These are phyloP conservation scores for Brassica carinata DNA, from an alignment of 345 rosid genomes.

Conservation along the genomic window DNA sequence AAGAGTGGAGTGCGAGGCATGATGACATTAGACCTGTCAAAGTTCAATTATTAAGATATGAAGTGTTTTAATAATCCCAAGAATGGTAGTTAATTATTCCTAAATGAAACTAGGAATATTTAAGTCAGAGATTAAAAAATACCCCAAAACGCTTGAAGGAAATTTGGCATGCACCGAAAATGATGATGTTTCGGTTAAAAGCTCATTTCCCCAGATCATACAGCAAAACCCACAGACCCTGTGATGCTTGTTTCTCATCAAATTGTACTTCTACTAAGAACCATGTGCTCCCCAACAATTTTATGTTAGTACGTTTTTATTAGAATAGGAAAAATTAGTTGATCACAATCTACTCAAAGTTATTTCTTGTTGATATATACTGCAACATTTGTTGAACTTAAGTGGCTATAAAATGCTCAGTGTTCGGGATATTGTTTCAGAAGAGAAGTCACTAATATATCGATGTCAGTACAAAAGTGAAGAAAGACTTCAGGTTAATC, in stretches of 20 bases:
- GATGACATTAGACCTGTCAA: slow-evolving; percentile 55
- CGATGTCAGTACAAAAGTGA: not conserved
- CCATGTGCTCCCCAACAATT: slow-evolving; percentile 44
- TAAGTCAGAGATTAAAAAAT: slow-evolving; percentile 20
- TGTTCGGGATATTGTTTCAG: not conserved
- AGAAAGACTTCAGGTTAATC: not conserved
- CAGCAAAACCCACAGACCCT: slow-evolving; percentile 38
- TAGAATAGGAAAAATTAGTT: slow-evolving; percentile 4
- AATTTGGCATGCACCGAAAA: slow-evolving; percentile 42
- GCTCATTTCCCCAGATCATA: slow-evolving; percentile 40
- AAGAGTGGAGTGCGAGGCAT: slow-evolving; percentile 52
- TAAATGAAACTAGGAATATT: slow-evolving; percentile 19
- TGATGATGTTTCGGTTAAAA: slow-evolving; percentile 38
- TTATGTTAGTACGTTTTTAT: slow-evolving; percentile 7
- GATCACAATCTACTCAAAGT: not conserved
- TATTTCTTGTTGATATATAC: slow-evolving; percentile 5
- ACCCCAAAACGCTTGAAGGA: not conserved
- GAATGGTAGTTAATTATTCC: slow-evolving; percentile 29
- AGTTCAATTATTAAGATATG: slow-evolving; percentile 44
- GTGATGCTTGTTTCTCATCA: slow-evolving; percentile 31
- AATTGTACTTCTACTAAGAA: slow-evolving; percentile 34
- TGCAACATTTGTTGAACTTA: slow-evolving; percentile 4
- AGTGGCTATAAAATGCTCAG: not conserved
- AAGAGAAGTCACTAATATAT: not conserved
- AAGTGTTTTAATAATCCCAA: slow-evolving; percentile 48